Base-by-base conservation (phyloP, 1,284 basidiomycete genomes). In the Rhodotorula sp. region DNA sequence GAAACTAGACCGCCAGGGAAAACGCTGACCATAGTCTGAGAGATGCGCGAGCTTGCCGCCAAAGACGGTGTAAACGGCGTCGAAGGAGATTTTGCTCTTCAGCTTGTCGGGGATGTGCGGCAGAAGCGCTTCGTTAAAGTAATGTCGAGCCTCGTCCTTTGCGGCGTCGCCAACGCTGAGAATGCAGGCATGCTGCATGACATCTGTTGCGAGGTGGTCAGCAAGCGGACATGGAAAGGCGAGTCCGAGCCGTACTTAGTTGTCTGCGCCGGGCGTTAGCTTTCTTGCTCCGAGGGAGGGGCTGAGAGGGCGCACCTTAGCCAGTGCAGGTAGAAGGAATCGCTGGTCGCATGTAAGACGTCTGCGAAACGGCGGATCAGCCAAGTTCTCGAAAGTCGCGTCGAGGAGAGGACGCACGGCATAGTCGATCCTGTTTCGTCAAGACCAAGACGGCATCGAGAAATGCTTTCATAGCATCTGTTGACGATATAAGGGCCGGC, bases 401-500 rank as follows among this genome's bases (percentile, higher is more conserved):
- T 11, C 29, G 20, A 52, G 6, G 11, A 19, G 5, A 20, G 7
- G 30, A 48, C 61, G 22, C 7, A 91, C 88, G 90, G 74, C 89
- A 90, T 20, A 92, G 79, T 22, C 89, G 83, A 77, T 92, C 77
- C 88, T 92, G 90, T 81, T 91, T 92, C 47, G 90, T 90, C 59
- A 92, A 81, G 22, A 91, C 90, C 27, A 91, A 85, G 85, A 91
- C 89, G 11, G 89, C 88, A 76, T 91, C 90, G 39, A 92, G 83
- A 13, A 92, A 81, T 72, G 86, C 88, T 78, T 90, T 91, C 88
- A 92, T 89, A 7, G 89, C 85, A 53, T 89, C 88, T 8, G 71
- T 84, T 0, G 89, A 89, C 73, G 88, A 86, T 52, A 91, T 89
- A 64, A 91, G 82, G 3, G 86, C 68, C 5, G 78, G 78, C 0